Conservation (phyloP, 1,284 basidiomycete genomes). For the Puccinia coronata region DNA sequence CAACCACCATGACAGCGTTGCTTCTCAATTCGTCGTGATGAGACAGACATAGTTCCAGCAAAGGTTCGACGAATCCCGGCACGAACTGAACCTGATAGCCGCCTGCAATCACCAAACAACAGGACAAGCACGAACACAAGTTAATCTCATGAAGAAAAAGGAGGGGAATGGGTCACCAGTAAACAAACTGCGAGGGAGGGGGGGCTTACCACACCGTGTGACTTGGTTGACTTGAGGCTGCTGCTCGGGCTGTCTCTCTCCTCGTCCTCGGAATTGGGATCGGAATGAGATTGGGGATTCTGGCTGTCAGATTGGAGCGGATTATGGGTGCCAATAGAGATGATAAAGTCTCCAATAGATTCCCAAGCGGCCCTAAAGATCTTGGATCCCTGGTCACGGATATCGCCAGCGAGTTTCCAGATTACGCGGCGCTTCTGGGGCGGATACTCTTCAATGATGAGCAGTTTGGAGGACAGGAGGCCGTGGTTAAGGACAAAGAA, state of each 20-base stretch:
- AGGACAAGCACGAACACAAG: no score
- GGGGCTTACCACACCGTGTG: constrained; percentile 52
- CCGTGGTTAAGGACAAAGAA: constrained; percentile 80
- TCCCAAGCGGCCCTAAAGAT: constrained; percentile 83
- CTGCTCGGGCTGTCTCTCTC: background rate
- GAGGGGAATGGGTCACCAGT: background rate
- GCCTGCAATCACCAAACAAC: no score
- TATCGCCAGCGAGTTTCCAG: constrained; percentile 94
- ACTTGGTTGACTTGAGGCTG: constrained; percentile 53
- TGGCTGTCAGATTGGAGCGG: constrained; percentile 56
- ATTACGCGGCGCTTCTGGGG: constrained; percentile 92
- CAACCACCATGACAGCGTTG: constrained; percentile 68
- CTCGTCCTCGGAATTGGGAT: background rate
- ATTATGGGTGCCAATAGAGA: constrained; percentile 60
- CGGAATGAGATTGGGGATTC: background rate
- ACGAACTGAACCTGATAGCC: constrained; percentile 58
- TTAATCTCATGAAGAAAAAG: no score
- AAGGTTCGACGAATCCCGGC: constrained; percentile 81
- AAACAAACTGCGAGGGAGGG: background rate
- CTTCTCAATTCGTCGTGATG: constrained; percentile 89
- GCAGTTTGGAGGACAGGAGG: constrained; percentile 81
- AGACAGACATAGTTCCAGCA: constrained; percentile 88
- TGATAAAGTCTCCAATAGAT: constrained; percentile 65
- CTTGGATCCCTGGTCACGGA: constrained; percentile 86
- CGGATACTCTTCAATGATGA: constrained; percentile 90